Evolutionary conservation across 768 basidiomycete species (phyloP).

Genomic region (Boletus reticuloceps): DNA sequence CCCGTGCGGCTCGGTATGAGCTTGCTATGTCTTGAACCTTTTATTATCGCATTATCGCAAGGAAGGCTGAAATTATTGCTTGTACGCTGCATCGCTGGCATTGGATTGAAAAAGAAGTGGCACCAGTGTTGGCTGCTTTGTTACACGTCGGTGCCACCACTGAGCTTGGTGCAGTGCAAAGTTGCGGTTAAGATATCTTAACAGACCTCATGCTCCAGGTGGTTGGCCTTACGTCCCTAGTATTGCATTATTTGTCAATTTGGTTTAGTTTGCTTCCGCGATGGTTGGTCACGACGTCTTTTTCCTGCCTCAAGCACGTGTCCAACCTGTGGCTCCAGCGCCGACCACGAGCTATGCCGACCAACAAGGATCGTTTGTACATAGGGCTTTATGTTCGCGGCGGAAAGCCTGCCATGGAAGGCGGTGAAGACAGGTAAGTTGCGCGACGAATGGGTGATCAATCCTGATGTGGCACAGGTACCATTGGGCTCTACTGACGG

Average conservation of each 20-base stretch:
- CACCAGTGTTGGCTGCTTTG: constrained; percentile 19
- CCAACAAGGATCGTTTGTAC: background rate
- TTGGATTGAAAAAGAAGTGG: constrained; percentile 19
- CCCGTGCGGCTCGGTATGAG: background rate
- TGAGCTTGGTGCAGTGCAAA: no score
- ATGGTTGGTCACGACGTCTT: background rate
- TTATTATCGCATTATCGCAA: background rate
- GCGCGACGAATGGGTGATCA: no score
- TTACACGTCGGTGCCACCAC: no score
- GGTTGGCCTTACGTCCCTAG: no score
- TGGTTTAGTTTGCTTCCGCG: background rate
- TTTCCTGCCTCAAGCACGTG: constrained; percentile 20
- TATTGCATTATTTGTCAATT: no score
- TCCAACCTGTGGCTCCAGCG: background rate
- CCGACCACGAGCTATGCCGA: background rate
- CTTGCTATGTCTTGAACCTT: constrained; percentile 10
- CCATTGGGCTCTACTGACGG: no score
- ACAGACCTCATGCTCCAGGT: no score
- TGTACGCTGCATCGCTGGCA: constrained; percentile 7
- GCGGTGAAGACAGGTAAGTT: no score
- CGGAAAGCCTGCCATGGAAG: no score
- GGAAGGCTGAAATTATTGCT: constrained; percentile 8
- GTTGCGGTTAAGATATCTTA: no score
- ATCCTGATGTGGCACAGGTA: no score
- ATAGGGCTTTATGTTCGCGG: no score